Evolutionary conservation across 352 stramenopile genomes (phyloP), one percentile per base, ranked within the genome.

Genomic region (Globisporangium okanoganense): DNA sequence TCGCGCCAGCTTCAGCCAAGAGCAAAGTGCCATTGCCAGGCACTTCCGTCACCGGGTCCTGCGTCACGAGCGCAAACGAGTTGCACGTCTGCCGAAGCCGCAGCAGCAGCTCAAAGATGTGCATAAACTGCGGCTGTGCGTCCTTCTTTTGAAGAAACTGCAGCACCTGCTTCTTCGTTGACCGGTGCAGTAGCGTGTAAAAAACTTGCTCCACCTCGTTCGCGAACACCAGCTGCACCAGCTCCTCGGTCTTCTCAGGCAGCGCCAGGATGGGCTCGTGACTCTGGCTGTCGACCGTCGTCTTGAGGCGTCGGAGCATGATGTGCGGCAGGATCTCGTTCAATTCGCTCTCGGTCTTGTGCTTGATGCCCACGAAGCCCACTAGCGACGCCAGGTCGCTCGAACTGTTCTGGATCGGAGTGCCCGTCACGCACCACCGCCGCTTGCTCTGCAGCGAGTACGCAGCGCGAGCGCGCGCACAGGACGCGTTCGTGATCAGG

Each of bases 351-450:
- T 90, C 78, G 14, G 77, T 71, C 60, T 83, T 68, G 29, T 88
- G 85, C 2, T 79, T 65, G 33, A 96, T 68, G 1, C 81, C 82
- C 22, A 97, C 55, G 67, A 98, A 98, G 22, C 77, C 75, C 49
- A 98, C 73, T 2, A 98, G 72, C n/a, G 87, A 83, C 33, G 81
- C 76, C 31, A 97, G 69, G 63, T 98, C 90, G 48, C 89, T 80
- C 16, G 80, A 74, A 52, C 80, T 84, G 67, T 97, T 97, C 44
- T 96, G 79, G 50, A 97, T 92, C 0, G 90, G 89, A 16, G 90
- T 98, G 12, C 91, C 90, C 3, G 92, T 97, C 7, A 98, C 74
- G 60, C 87, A 96, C 72, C 92, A 94, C 7, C 89, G 85, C 3
- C 82, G 73, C 57, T 79, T 78, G 35, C 87, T 89, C 13, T 85